These are phyloP conservation scores for Amaranthus hypochondriacus DNA, from an alignment of 148 eudicot species.

Conservation along the genomic window DNA sequence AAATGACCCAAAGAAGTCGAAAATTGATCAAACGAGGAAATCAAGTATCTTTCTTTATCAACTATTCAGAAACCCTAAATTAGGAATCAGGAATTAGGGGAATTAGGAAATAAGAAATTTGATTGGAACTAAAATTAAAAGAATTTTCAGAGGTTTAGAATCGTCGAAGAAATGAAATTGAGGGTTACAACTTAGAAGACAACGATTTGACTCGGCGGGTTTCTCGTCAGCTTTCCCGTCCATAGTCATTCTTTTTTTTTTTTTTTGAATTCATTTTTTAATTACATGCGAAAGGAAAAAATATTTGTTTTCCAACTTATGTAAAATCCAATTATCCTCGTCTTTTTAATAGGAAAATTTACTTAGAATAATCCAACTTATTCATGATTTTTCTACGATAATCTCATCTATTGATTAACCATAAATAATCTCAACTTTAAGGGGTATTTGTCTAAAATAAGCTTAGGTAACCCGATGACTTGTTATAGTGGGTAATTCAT, in stretches of 20 bases:
- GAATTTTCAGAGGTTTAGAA: not conserved
- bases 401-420: too few relatives aligned
- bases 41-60: not conserved
- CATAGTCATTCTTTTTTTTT: not conserved
- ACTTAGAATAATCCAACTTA: too few relatives aligned
- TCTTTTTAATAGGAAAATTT: too few relatives aligned
- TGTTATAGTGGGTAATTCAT: too few relatives aligned
- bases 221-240: not conserved
- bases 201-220: conserved; percentile 13
- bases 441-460: too few relatives aligned
- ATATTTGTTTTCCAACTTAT: too few relatives aligned
- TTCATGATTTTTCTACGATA: too few relatives aligned
- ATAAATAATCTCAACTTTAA: too few relatives aligned
- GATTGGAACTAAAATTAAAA: not conserved
- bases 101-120: too few relatives aligned
- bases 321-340: too few relatives aligned
- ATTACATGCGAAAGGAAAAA: too few relatives aligned
- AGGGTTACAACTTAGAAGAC: not conserved
- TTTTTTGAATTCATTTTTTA: not conserved
- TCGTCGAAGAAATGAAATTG: not conserved
- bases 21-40: not conserved
- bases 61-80: not conserved
- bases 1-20: not conserved
- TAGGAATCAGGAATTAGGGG: not conserved
- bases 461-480: too few relatives aligned